These are phyloP conservation scores for Bathelium albidoporum DNA, from an alignment of 495 filamentous ascomycete genomes.

Conservation along the genomic window DNA sequence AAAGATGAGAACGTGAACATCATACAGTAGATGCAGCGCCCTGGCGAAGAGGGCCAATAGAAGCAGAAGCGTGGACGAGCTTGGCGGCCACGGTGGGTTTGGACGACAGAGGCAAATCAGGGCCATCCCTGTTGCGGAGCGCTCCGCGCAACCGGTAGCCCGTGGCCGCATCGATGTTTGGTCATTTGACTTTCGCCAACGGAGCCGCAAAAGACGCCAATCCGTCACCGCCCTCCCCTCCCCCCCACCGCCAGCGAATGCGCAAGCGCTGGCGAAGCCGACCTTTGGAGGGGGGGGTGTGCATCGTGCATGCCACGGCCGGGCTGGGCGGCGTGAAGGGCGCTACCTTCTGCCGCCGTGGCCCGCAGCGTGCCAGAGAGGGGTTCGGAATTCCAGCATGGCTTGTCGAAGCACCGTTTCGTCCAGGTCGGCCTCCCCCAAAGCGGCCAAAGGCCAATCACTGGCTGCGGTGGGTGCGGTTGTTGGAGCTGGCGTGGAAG, in stretches of 20 bases:
- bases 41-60: not conserved
- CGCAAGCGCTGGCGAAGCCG: not conserved
- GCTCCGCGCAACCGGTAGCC: not conserved
- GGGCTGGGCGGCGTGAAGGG: too few species aligned
- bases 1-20: not conserved
- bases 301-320: not conserved
- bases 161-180: not conserved
- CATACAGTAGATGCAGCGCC: not conserved
- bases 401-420: too few species aligned
- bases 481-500: not conserved
- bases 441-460: not conserved
- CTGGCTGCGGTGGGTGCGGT: not conserved
- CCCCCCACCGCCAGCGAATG: not conserved
- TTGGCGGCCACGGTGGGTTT: not conserved
- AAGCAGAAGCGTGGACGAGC: not conserved
- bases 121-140: not conserved
- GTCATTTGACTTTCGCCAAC: not conserved
- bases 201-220: not conserved
- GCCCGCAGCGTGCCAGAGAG: conserved; percentile 2
- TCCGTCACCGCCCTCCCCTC: not conserved
- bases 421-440: too few species aligned
- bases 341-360: too few species aligned
- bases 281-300: not conserved
- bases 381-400: conserved; percentile 2
- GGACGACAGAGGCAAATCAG: not conserved